Evolutionary conservation across 2,329 filamentous ascomycete species (phyloP).

Genomic region (Alternaria conjuncta): DNA sequence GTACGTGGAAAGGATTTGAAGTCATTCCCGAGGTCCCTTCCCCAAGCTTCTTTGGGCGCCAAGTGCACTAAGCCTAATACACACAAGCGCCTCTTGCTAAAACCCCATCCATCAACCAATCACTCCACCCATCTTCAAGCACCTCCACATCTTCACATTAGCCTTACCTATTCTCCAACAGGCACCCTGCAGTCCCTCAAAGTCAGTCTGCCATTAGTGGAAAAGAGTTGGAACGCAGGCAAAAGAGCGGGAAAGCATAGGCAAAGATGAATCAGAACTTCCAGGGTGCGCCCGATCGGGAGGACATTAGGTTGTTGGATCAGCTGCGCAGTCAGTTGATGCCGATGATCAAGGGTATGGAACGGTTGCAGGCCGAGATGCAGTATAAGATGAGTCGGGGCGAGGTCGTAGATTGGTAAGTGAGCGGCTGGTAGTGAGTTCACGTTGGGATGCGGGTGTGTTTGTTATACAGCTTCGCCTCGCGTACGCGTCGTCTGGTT

Average conservation of each 20-base stretch:
- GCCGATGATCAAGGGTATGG: conserved; percentile 34
- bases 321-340: conserved; percentile 31
- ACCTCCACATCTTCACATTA: background rate
- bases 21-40: no score
- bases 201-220: no score
- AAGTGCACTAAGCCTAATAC: background rate
- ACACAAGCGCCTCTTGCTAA: background rate
- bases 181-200: no score
- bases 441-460: background rate
- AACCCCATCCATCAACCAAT: conserved; percentile 1
- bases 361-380: conserved; percentile 31
- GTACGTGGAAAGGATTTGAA: no score
- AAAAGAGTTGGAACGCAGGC: no score
- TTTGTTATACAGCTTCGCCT: background rate
- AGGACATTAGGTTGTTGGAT: conserved; percentile 31
- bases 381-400: conserved; percentile 21
- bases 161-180: no score
- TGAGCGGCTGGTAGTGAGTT: background rate
- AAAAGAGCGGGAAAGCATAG: background rate
- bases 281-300: conserved; percentile 27
- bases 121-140: background rate
- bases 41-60: background rate
- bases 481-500: background rate
- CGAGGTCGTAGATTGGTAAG: conserved; percentile 31
- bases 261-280: conserved; percentile 35